A percentile compares a stretch with the other conserved stretches of the same genome.
phyloP scores from a whole-genome alignment of 352 stramenopile species.

The Pythium periplocum region DNA sequence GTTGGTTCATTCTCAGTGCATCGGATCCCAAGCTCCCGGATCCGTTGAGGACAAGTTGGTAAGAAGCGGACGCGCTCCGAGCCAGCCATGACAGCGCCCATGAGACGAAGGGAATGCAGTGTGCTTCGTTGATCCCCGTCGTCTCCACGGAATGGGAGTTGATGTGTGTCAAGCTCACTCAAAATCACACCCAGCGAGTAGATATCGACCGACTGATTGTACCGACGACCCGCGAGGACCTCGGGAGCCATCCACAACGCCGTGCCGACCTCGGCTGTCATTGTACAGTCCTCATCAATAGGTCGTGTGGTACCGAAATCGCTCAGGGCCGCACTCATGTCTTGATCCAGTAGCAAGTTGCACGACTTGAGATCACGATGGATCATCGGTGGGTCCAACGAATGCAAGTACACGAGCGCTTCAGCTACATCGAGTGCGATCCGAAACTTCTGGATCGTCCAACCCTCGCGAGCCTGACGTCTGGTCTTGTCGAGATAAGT shows the following conservation, averaged over 20 bases:
- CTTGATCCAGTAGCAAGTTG: constrained; percentile 75
- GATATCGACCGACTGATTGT: constrained; percentile 72
- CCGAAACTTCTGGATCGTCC: constrained; percentile 31
- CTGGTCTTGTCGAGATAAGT: constrained; percentile 36
- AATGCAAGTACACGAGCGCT: constrained; percentile 81
- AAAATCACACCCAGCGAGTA: constrained; percentile 77
- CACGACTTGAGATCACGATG: constrained; percentile 87
- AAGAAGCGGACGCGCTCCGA: too few species aligned
- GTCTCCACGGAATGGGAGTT: constrained; percentile 59
- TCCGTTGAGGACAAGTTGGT: too few species aligned
- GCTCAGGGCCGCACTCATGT: constrained; percentile 19
- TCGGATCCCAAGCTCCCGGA: too few species aligned
- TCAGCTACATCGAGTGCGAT: constrained; percentile 48
- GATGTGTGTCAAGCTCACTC: constrained; percentile 66
- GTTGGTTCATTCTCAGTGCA: too few species aligned
- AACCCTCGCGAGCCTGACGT: constrained; percentile 8
- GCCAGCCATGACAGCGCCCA: too few species aligned
- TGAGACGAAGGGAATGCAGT: too few species aligned
- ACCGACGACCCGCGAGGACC: constrained; percentile 54
- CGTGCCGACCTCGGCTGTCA: constrained; percentile 42
- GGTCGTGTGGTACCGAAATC: constrained; percentile 53
- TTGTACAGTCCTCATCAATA: constrained; percentile 40
- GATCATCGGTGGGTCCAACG: constrained; percentile 62
- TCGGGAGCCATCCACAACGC: constrained; percentile 65
- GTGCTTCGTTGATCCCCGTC: too few species aligned